Percentiles rank a stretch among this genome's conserved stretches.
These are phyloP conservation scores for Lyophyllum shimeji DNA, from an alignment of 768 basidiomycete genomes.

Conservation along the genomic window DNA sequence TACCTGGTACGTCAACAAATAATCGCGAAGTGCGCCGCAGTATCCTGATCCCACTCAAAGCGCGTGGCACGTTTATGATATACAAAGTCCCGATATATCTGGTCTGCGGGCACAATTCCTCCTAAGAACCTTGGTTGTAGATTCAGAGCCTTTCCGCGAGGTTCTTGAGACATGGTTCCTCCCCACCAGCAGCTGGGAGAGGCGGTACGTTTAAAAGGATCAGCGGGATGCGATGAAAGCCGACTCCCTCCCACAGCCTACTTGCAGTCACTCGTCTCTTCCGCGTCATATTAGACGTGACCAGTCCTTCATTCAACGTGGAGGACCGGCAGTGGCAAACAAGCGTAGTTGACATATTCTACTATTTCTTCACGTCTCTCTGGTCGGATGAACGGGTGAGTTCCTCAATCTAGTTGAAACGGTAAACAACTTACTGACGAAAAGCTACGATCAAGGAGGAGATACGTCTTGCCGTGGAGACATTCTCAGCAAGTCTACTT, in stretches of 20 bases:
- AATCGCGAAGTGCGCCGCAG: neutral
- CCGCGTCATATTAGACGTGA: conserved; percentile 64
- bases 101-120: conserved; percentile 55
- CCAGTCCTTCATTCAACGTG: conserved; percentile 57
- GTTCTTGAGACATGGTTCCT: conserved; percentile 44
- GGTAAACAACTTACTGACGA: neutral
- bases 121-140: conserved; percentile 59
- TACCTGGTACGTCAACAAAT: conserved; percentile 45
- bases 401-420: neutral
- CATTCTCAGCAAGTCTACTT: conserved; percentile 58
- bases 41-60: conserved; percentile 31
- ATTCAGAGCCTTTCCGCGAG: conserved; percentile 58
- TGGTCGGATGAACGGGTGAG: conserved; percentile 66
- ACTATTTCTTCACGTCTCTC: conserved; percentile 55
- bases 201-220: conserved; percentile 38
- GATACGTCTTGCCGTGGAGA: conserved; percentile 56
- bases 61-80: conserved; percentile 66
- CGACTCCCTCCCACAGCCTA: conserved; percentile 35
- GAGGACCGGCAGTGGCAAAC: conserved; percentile 71
- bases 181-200: conserved; percentile 41
- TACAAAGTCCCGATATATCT: conserved; percentile 56
- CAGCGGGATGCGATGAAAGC: neutral
- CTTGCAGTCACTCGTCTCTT: conserved; percentile 56
- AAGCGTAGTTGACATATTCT: conserved; percentile 58
- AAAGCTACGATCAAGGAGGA: conserved; percentile 55